These are phyloP conservation scores for Candida ponderosae DNA, from an alignment of 805 yeast species.

Conservation along the genomic window DNA sequence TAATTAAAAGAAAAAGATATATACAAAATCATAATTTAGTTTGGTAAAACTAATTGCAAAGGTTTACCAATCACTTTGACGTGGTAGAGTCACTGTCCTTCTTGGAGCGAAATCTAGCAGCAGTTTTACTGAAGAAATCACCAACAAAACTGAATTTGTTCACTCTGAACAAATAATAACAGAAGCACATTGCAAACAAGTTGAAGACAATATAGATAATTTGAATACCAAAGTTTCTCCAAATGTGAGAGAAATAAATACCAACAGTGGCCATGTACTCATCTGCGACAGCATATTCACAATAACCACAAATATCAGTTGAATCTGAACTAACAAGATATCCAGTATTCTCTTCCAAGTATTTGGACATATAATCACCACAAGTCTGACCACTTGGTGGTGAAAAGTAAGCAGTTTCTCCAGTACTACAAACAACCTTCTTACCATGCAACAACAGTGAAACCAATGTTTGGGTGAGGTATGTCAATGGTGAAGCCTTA, in stretches of 20 bases:
- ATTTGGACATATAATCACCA: constrained; percentile 39
- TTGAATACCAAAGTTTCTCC: constrained; percentile 58
- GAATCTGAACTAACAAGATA: constrained; percentile 43
- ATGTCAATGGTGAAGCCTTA: constrained; percentile 56
- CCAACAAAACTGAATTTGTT: too few relatives aligned
- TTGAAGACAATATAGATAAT: constrained; percentile 47
- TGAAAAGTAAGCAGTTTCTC: constrained; percentile 41
- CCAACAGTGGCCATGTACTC: constrained; percentile 29
- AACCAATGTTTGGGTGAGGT: constrained; percentile 45
- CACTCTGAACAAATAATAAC: constrained; percentile 8
- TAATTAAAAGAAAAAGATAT: not conserved
- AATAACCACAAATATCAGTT: constrained; percentile 32
- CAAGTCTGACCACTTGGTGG: constrained; percentile 61
- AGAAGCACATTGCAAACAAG: constrained; percentile 22
- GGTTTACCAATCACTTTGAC: too few relatives aligned
- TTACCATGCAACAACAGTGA: constrained; percentile 40
- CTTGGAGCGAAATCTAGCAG: too few relatives aligned
- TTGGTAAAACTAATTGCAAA: not conserved
- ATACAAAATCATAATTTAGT: not conserved
- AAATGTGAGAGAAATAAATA: constrained; percentile 35
- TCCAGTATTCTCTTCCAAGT: constrained; percentile 39
- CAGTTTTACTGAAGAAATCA: too few relatives aligned
- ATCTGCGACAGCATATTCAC: constrained; percentile 30
- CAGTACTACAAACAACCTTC: constrained; percentile 37
- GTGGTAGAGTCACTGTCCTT: too few relatives aligned